A percentile compares a stretch with the other conserved stretches of the same genome.
Conservation (phyloP, 768 basidiomycete genomes). For the Boletus insuetus region DNA sequence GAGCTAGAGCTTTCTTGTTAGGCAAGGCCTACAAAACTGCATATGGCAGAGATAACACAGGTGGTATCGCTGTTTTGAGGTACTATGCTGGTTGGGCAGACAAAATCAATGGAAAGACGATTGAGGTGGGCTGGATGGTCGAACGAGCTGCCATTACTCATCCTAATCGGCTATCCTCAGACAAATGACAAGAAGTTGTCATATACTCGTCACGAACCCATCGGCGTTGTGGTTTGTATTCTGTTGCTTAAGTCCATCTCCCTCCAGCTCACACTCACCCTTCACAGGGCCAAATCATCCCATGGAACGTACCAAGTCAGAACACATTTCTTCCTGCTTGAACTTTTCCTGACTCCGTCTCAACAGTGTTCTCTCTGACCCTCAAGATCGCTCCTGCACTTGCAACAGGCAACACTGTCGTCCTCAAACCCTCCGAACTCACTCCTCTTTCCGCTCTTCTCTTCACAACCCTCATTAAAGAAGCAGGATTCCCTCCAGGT, state of each 20-base stretch:
- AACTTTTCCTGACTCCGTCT: background rate
- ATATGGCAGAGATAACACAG: background rate
- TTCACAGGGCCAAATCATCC: constrained; percentile 11
- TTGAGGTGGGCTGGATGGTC: background rate
- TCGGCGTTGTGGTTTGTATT: constrained; percentile 11
- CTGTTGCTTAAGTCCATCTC: background rate
- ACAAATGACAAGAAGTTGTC: constrained; percentile 2
- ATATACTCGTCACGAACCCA: constrained; percentile 11
- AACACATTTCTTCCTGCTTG: background rate
- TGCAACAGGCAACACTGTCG: constrained; percentile 7
- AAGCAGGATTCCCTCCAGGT: constrained; percentile 9
- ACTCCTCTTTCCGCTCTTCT: constrained; percentile 9
- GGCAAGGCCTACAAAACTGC: constrained; percentile 9
- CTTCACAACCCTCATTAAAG: constrained; percentile 1
- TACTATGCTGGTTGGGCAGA: constrained; percentile 16
- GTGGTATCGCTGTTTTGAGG: background rate
- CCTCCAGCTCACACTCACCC: background rate
- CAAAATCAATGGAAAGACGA: constrained; percentile 8
- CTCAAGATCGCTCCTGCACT: constrained; percentile 10
- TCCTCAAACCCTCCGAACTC: constrained; percentile 12
- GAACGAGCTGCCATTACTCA: background rate
- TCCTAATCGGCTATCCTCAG: background rate
- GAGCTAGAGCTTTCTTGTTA: background rate
- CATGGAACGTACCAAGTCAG: constrained; percentile 10
- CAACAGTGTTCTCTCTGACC: constrained; percentile 6